phyloP scores from a whole-genome alignment of 176 grass and related monocot species.

The Puccinellia tenuiflora region DNA sequence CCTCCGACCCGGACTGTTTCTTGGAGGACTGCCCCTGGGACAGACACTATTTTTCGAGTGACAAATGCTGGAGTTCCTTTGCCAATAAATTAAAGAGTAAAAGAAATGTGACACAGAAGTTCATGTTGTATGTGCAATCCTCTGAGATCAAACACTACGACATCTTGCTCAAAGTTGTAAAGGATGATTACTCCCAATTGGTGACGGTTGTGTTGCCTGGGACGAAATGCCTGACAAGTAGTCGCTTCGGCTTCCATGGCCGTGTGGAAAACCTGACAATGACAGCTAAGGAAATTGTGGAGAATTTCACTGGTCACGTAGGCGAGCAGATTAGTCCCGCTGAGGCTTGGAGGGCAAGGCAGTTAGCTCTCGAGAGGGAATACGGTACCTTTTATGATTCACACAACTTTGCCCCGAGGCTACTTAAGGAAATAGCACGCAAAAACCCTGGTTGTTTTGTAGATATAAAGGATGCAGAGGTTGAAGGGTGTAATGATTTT shows the following conservation, averaged over 20 bases:
- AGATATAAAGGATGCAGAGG: conserved; percentile 13
- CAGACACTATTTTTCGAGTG: not conserved
- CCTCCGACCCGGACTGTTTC: not conserved
- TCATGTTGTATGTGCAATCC: conserved; percentile 14
- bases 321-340: not conserved
- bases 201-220: conserved; percentile 2
- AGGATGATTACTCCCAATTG: not conserved
- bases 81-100: conserved; percentile 21
- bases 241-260: not conserved
- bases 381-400: conserved; percentile 21
- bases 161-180: not conserved
- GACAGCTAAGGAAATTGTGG: not conserved
- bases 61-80: not conserved
- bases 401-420: not conserved
- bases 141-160: conserved; percentile 16
- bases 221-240: not conserved
- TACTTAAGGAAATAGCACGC: not conserved
- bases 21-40: not conserved
- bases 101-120: not conserved
- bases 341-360: conserved; percentile 6
- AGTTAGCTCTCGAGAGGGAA: not conserved
- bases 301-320: not conserved
- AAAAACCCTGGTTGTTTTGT: not conserved
- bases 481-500: conserved; percentile 15
- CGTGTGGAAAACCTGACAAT: not conserved